Percentiles rank a stretch among this genome's conserved stretches.
Evolutionary conservation across 2,329 filamentous ascomycete species (phyloP).

Genomic region (Penicillium sp.): DNA sequence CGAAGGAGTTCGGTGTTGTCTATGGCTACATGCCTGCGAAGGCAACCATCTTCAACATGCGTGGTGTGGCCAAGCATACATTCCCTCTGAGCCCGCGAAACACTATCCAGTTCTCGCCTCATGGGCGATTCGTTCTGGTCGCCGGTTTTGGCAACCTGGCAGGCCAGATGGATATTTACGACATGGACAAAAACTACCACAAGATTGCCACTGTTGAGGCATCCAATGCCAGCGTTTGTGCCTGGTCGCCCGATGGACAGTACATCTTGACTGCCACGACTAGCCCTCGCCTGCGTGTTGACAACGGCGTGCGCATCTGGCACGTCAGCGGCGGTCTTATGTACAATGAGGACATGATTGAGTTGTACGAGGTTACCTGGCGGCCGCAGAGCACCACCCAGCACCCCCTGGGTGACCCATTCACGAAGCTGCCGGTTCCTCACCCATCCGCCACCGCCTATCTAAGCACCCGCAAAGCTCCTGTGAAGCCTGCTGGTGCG

Average conservation of each 20-base stretch:
- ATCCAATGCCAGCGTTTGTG: slow-evolving; percentile 91
- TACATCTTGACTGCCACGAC: slow-evolving; percentile 98
- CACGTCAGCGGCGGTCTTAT: slow-evolving; percentile 83
- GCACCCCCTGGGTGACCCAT: slow-evolving; percentile 65
- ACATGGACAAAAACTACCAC: slow-evolving; percentile 86
- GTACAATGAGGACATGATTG: slow-evolving; percentile 93
- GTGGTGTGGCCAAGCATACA: slow-evolving; percentile 75
- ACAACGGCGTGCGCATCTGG: slow-evolving; percentile 95
- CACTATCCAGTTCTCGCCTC: slow-evolving; percentile 91
- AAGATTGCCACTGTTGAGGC: slow-evolving; percentile 94
- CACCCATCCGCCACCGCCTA: slow-evolving; percentile 81
- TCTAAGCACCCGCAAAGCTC: slow-evolving; percentile 83
- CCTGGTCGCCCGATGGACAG: slow-evolving; percentile 94
- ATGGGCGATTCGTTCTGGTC: slow-evolving; percentile 86
- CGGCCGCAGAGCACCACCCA: slow-evolving; percentile 67
- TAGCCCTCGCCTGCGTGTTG: slow-evolving; percentile 87
- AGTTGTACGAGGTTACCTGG: slow-evolving; percentile 90
- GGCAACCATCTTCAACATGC: slow-evolving; percentile 94
- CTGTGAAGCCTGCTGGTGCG: slow-evolving; percentile 93
- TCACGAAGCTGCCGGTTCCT: slow-evolving; percentile 70
- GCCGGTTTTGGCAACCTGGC: slow-evolving; percentile 97
- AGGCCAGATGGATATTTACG: slow-evolving; percentile 96
- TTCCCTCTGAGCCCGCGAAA: slow-evolving; percentile 89
- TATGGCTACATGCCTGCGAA: slow-evolving; percentile 99
- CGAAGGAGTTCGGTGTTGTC: slow-evolving; percentile 94